Conservation (phyloP, 202 grass and related monocot genomes). For the Eragrostis tef region DNA sequence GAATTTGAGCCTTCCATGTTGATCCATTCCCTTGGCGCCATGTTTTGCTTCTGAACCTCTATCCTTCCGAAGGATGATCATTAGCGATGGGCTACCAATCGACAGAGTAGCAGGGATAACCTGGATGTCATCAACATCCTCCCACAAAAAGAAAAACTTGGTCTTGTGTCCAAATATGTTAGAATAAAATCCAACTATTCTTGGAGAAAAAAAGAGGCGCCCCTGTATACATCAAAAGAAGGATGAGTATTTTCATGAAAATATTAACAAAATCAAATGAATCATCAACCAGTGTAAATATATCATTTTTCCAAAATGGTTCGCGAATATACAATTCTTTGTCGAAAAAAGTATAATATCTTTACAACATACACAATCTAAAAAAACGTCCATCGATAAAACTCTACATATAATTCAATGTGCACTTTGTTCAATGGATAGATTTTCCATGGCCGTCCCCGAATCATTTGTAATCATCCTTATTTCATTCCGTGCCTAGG, state of each 20-base stretch:
- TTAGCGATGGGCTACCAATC: constrained; percentile 71
- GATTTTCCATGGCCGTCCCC: neutral
- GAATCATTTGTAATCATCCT: neutral
- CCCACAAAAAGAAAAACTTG: constrained; percentile 84
- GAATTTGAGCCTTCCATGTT: constrained; percentile 68
- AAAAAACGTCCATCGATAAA: constrained; percentile 13
- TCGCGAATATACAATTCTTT: neutral
- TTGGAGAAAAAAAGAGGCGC: constrained; percentile 74
- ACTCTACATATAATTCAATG: neutral
- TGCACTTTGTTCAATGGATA: neutral
- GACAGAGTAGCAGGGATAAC: constrained; percentile 64
- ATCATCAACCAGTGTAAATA: constrained; percentile 4
- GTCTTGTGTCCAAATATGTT: constrained; percentile 89
- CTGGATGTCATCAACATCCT: constrained; percentile 79
- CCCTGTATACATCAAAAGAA: constrained; percentile 52
- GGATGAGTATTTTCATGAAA: neutral
- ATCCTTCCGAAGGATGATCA: constrained; percentile 57
- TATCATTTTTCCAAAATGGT: constrained; percentile 4
- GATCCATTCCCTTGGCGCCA: constrained; percentile 68
- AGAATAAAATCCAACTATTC: constrained; percentile 80
- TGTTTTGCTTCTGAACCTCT: constrained; percentile 78
- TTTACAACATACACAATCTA: neutral
- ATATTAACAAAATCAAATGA: neutral
- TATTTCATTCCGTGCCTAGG: too few relatives aligned
- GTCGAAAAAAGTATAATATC: neutral